phyloP scores from a whole-genome alignment of 139 green algal species.

The Coccomyxa sp. region DNA sequence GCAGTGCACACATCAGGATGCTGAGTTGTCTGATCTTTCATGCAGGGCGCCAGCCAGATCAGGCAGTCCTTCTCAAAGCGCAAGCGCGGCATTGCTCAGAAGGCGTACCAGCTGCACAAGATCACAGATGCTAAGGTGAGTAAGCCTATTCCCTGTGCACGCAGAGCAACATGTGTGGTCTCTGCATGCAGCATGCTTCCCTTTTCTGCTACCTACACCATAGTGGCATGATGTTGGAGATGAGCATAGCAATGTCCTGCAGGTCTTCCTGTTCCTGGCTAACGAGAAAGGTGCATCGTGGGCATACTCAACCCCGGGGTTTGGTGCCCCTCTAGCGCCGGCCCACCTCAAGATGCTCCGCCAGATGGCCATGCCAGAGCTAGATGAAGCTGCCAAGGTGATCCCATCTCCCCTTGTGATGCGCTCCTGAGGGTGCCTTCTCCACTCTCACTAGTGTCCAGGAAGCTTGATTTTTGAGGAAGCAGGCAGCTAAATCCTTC shows the following conservation, averaged over 20 bases:
- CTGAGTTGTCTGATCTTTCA: neutral
- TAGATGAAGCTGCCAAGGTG: conserved; percentile 2
- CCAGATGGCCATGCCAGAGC: conserved; percentile 12
- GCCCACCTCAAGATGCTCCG: conserved; percentile 39
- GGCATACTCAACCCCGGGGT: conserved; percentile 53
- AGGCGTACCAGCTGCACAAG: conserved; percentile 54
- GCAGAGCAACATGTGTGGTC: too few relatives aligned
- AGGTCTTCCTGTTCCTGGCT: conserved; percentile 60
- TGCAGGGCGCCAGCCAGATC: conserved; percentile 52
- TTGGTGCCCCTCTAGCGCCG: conserved; percentile 21
- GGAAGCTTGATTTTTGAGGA: too few relatives aligned
- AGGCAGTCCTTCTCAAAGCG: conserved; percentile 59
- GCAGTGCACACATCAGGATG: neutral
- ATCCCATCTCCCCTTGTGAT: too few relatives aligned
- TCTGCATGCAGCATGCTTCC: too few relatives aligned
- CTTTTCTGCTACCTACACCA: neutral
- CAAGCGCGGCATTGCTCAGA: conserved; percentile 51
- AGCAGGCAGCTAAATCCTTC: too few relatives aligned
- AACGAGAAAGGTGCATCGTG: conserved; percentile 61
- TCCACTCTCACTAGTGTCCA: too few relatives aligned
- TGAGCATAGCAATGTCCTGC: too few relatives aligned
- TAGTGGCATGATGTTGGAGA: too few relatives aligned
- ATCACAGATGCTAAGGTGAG: conserved; percentile 49
- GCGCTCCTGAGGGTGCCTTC: too few relatives aligned
- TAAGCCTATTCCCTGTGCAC: too few relatives aligned